Evolutionary conservation across 73 alveolate genomes (phyloP), one percentile per base, ranked within the genome.

Genomic region (Tetrahymena thermophila): DNA sequence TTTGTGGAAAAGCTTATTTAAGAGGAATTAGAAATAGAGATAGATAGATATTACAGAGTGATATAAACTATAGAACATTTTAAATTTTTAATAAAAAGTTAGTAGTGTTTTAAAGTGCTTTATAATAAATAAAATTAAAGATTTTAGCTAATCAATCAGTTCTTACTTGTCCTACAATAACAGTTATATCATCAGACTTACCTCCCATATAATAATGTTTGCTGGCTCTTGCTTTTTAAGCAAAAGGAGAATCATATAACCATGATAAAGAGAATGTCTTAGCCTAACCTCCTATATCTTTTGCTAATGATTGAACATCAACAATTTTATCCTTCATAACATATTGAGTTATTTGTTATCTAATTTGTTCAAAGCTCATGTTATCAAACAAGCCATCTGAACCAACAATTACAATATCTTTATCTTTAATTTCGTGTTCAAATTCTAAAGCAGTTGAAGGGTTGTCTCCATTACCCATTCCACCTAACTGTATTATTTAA

Each of bases 301-400:
- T 96, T 35, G 99, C 98, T 0, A 97, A 96, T 6, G 85, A 89
- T 84, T 96, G 97, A 17, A 96, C 96, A 94, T 97, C 98, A 21
- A 94, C 96, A 7, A 96, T 25, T 57, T 96, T 94, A 94, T 95
- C 96, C 9, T 95, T 34, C 43, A 93, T 85, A 4, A 96, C 93
- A 34, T 95, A 94, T n/a, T 71, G 37, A 25, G 89, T 28, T n/a
- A 71, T 71, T 71, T 71, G 37, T 13, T 28, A 31, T 71, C 89
- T 71, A 4, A 98, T 95, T 83, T 97, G 43, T 21, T 95, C 96
- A 56, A 96, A 97, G 85, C 85, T 96, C 83, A 98, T 25, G 96
- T 98, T 98, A 94, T 98, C 99, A 96, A 96, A 97, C n/a, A 98
- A 95, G 15, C 99, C 99, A 94, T 98, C 99, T 34, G 98, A 93